Conservation (phyloP, 2,329 filamentous ascomycete genomes). For the Chaetomiaceae sp. region DNA sequence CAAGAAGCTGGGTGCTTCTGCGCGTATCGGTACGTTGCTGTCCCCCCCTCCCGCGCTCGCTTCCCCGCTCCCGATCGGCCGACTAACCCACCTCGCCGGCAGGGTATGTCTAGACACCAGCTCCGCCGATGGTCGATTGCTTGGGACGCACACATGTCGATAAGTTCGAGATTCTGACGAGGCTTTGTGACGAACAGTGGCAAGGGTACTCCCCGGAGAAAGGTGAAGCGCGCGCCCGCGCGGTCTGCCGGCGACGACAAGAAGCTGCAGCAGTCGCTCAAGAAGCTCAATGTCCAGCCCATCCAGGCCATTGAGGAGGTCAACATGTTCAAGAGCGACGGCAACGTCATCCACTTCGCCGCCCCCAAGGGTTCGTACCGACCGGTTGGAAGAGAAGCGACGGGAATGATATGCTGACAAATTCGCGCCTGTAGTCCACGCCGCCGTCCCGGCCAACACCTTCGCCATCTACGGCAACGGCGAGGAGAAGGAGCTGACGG, state of each 20-base stretch:
- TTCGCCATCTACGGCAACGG: slow-evolving; percentile 99
- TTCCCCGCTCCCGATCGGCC: slow-evolving; percentile 15
- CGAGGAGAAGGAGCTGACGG: slow-evolving; percentile 99
- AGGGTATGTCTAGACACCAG: slow-evolving; percentile 29
- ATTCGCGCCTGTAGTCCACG: slow-evolving; percentile 68
- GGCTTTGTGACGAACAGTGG: slow-evolving; percentile 51
- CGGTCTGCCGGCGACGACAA: slow-evolving; percentile 95
- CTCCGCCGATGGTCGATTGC: slow-evolving; percentile 5
- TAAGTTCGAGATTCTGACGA: slow-evolving; percentile 24
- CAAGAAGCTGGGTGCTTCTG: slow-evolving; percentile 53
- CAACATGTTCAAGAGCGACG: slow-evolving; percentile 99
- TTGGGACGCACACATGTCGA: slow-evolving; percentile 1
- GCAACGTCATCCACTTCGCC: slow-evolving; percentile 99
- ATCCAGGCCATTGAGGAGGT: slow-evolving; percentile 99
- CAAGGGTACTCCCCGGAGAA: slow-evolving; percentile 96
- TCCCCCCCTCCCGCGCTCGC: neutral
- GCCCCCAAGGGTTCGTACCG: slow-evolving; percentile 81
- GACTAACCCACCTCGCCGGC: slow-evolving; percentile 24
- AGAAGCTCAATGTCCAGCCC: slow-evolving; percentile 99
- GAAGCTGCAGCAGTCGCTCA: slow-evolving; percentile 95
- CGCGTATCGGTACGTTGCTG: slow-evolving; percentile 62
- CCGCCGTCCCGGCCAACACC: slow-evolving; percentile 95
- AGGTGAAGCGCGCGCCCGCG: slow-evolving; percentile 97
- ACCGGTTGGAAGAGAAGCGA: neutral
- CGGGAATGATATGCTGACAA: slow-evolving; percentile 14